Percentiles rank a stretch among this genome's conserved stretches.
phyloP scores from a whole-genome alignment of 495 filamentous ascomycete species.

The Neurospora terricola region DNA sequence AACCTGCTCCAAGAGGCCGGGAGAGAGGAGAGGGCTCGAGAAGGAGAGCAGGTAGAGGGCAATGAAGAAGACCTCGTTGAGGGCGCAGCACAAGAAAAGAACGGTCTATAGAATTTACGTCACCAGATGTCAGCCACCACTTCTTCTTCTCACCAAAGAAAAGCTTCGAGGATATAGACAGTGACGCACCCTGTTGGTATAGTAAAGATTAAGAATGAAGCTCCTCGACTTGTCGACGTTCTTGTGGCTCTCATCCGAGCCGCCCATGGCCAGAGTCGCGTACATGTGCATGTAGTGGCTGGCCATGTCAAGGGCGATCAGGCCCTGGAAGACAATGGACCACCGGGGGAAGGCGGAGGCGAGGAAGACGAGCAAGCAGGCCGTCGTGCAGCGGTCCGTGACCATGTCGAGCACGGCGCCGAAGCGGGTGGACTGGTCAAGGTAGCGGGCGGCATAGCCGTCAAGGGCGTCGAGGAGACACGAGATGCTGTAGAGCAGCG shows the following conservation, averaged over 20 bases:
- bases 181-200: conserved; percentile 76
- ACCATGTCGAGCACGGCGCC: conserved; percentile 98
- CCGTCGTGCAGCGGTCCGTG: conserved; percentile 79
- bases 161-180: not conserved
- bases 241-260: conserved; percentile 76
- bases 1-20: conserved; percentile 54
- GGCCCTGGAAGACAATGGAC: conserved; percentile 82
- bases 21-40: conserved; percentile 75
- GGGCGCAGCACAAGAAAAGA: conserved; percentile 77
- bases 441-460: conserved; percentile 78
- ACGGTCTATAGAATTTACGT: conserved; percentile 50
- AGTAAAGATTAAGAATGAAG: conserved; percentile 86
- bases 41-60: conserved; percentile 96
- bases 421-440: conserved; percentile 85
- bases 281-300: conserved; percentile 99
- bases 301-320: conserved; percentile 86
- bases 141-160: conserved; percentile 2
- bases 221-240: conserved; percentile 71
- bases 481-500: conserved; percentile 79
- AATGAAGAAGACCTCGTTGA: conserved; percentile 96
- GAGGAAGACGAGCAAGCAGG: conserved; percentile 87
- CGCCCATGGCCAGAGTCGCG: conserved; percentile 76
- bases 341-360: conserved; percentile 86
- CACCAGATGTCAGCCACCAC: conserved; percentile 9
- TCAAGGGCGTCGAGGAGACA: conserved; percentile 93